These are phyloP conservation scores for Daldinia vernicosa DNA, from an alignment of 495 filamentous ascomycete species.

Conservation along the genomic window DNA sequence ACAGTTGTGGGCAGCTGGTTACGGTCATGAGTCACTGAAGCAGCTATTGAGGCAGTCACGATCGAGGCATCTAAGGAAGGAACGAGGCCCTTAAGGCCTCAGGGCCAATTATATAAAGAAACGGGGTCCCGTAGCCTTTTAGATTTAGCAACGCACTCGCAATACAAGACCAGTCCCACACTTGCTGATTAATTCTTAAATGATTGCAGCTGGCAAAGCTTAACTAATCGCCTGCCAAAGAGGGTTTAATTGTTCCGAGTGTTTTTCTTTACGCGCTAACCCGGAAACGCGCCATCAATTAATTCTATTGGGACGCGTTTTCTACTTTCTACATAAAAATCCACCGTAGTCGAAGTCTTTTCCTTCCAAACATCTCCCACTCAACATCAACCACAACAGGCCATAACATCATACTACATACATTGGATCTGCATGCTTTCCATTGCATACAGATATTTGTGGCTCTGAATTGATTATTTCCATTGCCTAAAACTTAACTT, in stretches of 20 bases:
- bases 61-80: too few species aligned
- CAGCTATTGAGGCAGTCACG: too few species aligned
- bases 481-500: conserved; percentile 13
- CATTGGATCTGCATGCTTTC: conserved; percentile 19
- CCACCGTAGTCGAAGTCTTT: conserved; percentile 25
- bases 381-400: conserved; percentile 39
- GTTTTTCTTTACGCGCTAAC: conserved; percentile 39
- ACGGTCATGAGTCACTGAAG: too few species aligned
- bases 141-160: too few species aligned
- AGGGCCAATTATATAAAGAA: too few species aligned
- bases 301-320: conserved; percentile 28
- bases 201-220: conserved; percentile 25
- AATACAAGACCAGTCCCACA: too few species aligned
- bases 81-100: too few species aligned
- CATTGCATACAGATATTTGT: conserved; percentile 32
- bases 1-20: too few species aligned
- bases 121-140: too few species aligned
- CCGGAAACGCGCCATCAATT: conserved; percentile 31
- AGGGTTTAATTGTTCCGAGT: conserved; percentile 37
- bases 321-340: conserved; percentile 47
- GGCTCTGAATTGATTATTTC: conserved; percentile 16
- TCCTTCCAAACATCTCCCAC: conserved; percentile 33
- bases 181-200: conserved; percentile 43
- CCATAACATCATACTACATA: conserved; percentile 26
- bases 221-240: conserved; percentile 3